These are phyloP conservation scores for Cladosporium sp. DNA, from an alignment of 2,329 filamentous ascomycete genomes.

Conservation along the genomic window DNA sequence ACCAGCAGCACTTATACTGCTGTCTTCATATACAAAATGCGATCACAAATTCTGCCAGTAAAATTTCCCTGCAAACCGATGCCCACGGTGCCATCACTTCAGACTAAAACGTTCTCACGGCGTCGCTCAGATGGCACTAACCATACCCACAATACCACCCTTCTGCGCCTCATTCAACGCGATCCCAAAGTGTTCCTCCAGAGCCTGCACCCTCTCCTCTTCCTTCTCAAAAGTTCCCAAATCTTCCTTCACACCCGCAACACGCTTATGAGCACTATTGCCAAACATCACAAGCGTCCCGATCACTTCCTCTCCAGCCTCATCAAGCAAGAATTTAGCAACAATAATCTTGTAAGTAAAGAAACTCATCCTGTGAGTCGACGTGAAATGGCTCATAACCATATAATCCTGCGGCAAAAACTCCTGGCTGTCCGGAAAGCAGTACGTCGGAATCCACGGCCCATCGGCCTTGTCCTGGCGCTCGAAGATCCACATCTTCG, in stretches of 20 bases:
- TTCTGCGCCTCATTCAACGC: slow-evolving; percentile 40
- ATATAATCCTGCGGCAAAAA: slow-evolving; percentile 62
- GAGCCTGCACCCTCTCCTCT: slow-evolving; percentile 42
- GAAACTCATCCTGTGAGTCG: slow-evolving; percentile 50
- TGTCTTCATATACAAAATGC: too few species aligned
- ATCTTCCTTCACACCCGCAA: slow-evolving; percentile 44
- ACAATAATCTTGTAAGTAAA: slow-evolving; percentile 58
- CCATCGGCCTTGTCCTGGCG: slow-evolving; percentile 36
- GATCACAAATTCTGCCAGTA: too few species aligned
- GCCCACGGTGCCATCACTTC: too few species aligned
- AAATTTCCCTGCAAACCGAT: too few species aligned
- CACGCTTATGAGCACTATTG: slow-evolving; percentile 47
- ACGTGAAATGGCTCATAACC: slow-evolving; percentile 60
- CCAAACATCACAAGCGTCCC: slow-evolving; percentile 44
- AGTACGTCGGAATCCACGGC: slow-evolving; percentile 63
- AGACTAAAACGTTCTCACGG: too few species aligned
- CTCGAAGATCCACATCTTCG: slow-evolving; percentile 47
- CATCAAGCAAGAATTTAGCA: slow-evolving; percentile 53
- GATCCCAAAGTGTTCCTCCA: slow-evolving; percentile 49
- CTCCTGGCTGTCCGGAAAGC: slow-evolving; percentile 62
- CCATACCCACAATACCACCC: slow-evolving; percentile 38
- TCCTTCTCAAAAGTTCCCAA: slow-evolving; percentile 44
- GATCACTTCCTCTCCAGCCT: slow-evolving; percentile 36
- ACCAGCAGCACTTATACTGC: too few species aligned
- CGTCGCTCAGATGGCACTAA: slow-evolving; percentile 13